Percentiles rank a stretch among this genome's conserved stretches.
phyloP scores from a whole-genome alignment of 805 yeast genomes.

The Kodamaea restingae region DNA sequence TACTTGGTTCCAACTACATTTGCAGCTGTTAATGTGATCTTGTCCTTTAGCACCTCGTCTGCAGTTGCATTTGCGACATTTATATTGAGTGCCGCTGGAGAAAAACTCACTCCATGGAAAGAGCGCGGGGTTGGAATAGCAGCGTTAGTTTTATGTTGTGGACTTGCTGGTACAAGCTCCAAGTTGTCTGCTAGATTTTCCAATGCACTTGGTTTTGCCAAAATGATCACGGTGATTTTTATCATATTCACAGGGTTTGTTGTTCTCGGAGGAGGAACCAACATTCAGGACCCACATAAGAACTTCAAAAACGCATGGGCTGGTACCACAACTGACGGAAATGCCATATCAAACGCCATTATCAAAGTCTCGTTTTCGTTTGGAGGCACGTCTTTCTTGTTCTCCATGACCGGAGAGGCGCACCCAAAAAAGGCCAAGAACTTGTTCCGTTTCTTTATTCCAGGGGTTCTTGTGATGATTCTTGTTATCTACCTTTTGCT shows the following conservation, averaged over 20 bases:
- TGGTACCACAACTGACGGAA: constrained; percentile 40
- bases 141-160: constrained; percentile 22
- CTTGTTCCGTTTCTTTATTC: constrained; percentile 25
- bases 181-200: constrained; percentile 27
- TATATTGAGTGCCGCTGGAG: constrained; percentile 30
- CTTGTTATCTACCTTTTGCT: constrained; percentile 29
- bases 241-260: constrained; percentile 33
- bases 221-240: constrained; percentile 30
- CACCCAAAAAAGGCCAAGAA: constrained; percentile 23
- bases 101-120: constrained; percentile 27
- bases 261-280: constrained; percentile 34
- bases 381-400: constrained; percentile 39
- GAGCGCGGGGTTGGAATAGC: constrained; percentile 35
- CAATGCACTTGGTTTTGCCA: constrained; percentile 33
- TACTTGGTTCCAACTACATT: constrained; percentile 33
- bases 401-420: constrained; percentile 33
- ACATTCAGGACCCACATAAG: constrained; percentile 26
- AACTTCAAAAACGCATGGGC: constrained; percentile 36
- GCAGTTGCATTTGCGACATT: constrained; percentile 37
- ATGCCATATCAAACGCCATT: constrained; percentile 41
- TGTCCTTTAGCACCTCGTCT: constrained; percentile 33
- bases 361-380: constrained; percentile 43
- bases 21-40: constrained; percentile 36
- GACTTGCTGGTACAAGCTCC: constrained; percentile 21
- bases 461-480: constrained; percentile 27